These are phyloP conservation scores for Monosporascus sp. DNA, from an alignment of 2,329 filamentous ascomycete genomes.

Conservation along the genomic window DNA sequence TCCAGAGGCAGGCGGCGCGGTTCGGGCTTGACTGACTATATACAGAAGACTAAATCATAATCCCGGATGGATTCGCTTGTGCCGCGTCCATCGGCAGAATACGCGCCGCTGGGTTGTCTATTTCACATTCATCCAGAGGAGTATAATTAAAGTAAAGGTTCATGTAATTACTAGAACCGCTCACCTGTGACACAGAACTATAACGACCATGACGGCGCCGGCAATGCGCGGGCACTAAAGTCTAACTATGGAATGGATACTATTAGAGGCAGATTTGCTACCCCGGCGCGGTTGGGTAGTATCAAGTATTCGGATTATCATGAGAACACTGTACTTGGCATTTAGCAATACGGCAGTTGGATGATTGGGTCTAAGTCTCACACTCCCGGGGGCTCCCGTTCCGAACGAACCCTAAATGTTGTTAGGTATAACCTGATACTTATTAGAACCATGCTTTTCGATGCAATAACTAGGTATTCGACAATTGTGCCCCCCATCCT, in stretches of 20 bases:
- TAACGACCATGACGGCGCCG: slow-evolving; percentile 2
- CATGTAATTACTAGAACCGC: background rate
- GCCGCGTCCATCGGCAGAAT: slow-evolving; percentile 16
- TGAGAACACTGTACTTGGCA: background rate
- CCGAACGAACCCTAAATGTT: slow-evolving; percentile 8
- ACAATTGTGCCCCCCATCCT: no score
- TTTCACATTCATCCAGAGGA: slow-evolving; percentile 21
- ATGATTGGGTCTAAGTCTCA: slow-evolving; percentile 16
- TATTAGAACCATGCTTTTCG: no score
- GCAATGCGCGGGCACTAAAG: background rate
- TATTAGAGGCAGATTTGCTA: slow-evolving; percentile 1
- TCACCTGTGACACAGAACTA: slow-evolving; percentile 11
- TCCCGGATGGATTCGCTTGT: slow-evolving; percentile 9
- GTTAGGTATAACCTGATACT: slow-evolving; percentile 1
- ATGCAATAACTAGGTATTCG: no score
- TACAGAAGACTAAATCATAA: slow-evolving; percentile 4
- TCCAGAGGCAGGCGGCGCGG: no score
- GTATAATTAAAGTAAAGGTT: slow-evolving; percentile 10
- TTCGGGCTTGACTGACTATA: slow-evolving; percentile 3
- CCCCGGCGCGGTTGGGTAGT: slow-evolving; percentile 3
- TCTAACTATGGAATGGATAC: background rate
- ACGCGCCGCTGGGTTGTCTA: slow-evolving; percentile 8
- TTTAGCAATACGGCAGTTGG: slow-evolving; percentile 17
- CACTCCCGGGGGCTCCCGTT: slow-evolving; percentile 13
- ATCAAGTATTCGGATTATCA: slow-evolving; percentile 6